Base-by-base conservation (phyloP, 140 eudicot genomes). In the Anethum foeniculum region DNA sequence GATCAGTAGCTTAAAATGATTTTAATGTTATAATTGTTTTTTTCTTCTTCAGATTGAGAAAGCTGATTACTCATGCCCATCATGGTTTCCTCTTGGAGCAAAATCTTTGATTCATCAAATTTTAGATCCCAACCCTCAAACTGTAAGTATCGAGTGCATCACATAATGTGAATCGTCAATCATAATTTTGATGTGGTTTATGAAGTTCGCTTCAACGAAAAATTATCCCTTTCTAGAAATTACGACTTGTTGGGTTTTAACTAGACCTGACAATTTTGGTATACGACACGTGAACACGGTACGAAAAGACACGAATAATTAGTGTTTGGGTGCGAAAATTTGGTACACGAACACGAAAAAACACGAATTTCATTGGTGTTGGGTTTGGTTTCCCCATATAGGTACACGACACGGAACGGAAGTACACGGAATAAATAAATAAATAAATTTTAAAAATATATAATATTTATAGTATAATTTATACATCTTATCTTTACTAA, bases 11-110 rank as follows among this genome's bases (percentile, higher is more conserved):
- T 28, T 4, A 9, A 11, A 25, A 34, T 46, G 25, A 81, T 25
- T 10, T 30, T 23, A 43, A 41, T 14, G 6, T 72, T 62, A 44
- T 78, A 77, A 46, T 54, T 75, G 36, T 65, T 25, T 3, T 75
- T 27, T 47, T 14, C 80, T 84, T 85, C 49, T 85, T 82, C 92
- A 96, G 99, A 91, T 96, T 62, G 95, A 89, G 69, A 89, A 80
- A 83, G 98, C 98, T 19, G 93, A 93, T 1, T 96, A 88, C 84
- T 89, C 97, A 48, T 93, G 93, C 67, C 99, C 99, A 4, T 85
- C 96, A 14, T 96, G 93, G 96, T 96, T 96, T 87, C 91, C 99
- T 21, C 82, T 88, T 71, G 99, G 99, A 86, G 99, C 98, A 58
- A 96, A 93, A 82, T 91, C 97, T 27, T 90, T 96, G 86, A 96